Percentiles rank a stretch among this genome's conserved stretches.
phyloP scores from a whole-genome alignment of 2,329 filamentous ascomycete species.

The Clonostachys rosea region DNA sequence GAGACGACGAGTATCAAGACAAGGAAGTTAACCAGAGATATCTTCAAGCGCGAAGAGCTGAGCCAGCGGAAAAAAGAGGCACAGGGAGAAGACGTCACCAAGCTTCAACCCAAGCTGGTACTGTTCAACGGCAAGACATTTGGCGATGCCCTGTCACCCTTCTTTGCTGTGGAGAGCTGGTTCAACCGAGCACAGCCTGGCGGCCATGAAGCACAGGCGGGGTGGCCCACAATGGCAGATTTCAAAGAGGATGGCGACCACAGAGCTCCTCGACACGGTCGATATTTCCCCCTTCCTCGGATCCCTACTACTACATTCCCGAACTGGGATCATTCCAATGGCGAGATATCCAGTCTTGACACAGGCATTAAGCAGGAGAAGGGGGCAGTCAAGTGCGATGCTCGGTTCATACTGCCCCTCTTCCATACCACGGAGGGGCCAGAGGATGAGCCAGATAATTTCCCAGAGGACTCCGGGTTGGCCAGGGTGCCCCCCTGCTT shows the following conservation, averaged over 20 bases:
- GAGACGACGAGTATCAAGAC: slow-evolving; percentile 16
- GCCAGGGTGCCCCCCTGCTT: too few species aligned
- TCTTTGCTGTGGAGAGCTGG: slow-evolving; percentile 23
- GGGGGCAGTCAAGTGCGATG: slow-evolving; percentile 9
- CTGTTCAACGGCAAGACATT: slow-evolving; percentile 19
- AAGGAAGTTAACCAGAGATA: slow-evolving; percentile 13
- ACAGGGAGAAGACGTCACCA: slow-evolving; percentile 1
- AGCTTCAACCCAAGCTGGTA: not conserved
- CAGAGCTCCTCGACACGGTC: slow-evolving; percentile 11
- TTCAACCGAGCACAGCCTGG: slow-evolving; percentile 18
- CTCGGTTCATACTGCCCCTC: not conserved
- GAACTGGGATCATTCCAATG: slow-evolving; percentile 1
- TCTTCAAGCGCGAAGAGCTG: slow-evolving; percentile 8
- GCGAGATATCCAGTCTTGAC: slow-evolving; percentile 8
- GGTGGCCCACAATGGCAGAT: slow-evolving; percentile 27
- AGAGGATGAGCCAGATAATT: not conserved
- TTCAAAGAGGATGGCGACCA: slow-evolving; percentile 27
- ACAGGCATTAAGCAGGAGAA: slow-evolving; percentile 16
- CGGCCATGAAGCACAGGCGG: slow-evolving; percentile 6
- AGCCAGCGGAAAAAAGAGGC: slow-evolving; percentile 7
- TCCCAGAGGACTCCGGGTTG: not conserved
- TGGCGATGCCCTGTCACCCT: slow-evolving; percentile 19
- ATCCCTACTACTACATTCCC: slow-evolving; percentile 8
- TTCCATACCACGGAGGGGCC: not conserved
- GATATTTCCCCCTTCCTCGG: slow-evolving; percentile 24